Base-by-base conservation (phyloP, 2,329 filamentous ascomycete genomes). In the Anisogramma anomala region DNA sequence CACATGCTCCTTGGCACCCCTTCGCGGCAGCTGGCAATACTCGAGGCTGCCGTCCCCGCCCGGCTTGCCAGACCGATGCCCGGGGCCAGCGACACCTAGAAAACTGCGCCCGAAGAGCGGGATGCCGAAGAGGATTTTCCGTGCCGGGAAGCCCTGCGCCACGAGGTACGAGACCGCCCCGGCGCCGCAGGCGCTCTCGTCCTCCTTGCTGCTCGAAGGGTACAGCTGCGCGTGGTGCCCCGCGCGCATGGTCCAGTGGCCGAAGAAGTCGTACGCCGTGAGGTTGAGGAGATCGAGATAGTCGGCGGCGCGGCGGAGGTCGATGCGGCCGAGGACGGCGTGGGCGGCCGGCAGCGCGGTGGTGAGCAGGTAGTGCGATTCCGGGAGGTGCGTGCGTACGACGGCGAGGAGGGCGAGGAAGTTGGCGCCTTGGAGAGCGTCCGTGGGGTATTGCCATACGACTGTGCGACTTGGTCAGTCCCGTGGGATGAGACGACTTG, bases 211-310 rank as follows among this genome's bases (percentile, higher is more conserved):
- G 40, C 59, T 64, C 43, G 76, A 70, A 1, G 76, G 65, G 54
- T 79, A 84, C 1, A 91, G 72, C 55, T 87, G 83, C 4, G 83
- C 75, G 41, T 89, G 84, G 56, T 89, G 82, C 6, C 83, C 84
- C 33, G 74, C 75, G 43, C 71, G 71, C 22, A 65, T 56, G 1
- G 72, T 74, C 83, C 83, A 88, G 3, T 74, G 67, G 1, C 84
- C 83, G 19, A 73, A 77, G 54, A 88, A 84, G 58, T 91, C 84
- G 59, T 87, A 91, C 1, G 83, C 74, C 73, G 82, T 85, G 26
- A 91, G 63, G 57, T 89, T 89, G 57, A 91, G 64, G 48, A 79
- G 71, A 58, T 89, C 82, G 26, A 91, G 67, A 50, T 83, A 78
- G 33, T 72, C 63, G 36, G 79, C 70, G 9, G 79, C 74, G 42